These are phyloP conservation scores for Ramalina intermedia DNA, from an alignment of 495 filamentous ascomycete species.

Conservation along the genomic window DNA sequence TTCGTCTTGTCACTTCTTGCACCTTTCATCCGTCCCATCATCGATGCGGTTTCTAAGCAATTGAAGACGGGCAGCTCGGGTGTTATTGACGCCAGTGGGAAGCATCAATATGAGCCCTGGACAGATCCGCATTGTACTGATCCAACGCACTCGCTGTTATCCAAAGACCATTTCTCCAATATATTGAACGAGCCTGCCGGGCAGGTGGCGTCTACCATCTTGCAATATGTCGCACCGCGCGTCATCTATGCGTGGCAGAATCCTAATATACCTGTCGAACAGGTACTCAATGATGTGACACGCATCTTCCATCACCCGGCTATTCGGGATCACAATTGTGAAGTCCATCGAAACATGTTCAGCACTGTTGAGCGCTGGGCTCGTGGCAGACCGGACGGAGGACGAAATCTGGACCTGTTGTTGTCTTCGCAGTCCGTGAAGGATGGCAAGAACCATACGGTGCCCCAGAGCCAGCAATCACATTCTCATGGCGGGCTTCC, in stretches of 20 bases:
- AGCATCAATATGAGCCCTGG: constrained; percentile 86
- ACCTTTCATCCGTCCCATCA: constrained; percentile 80
- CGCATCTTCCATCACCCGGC: constrained; percentile 83
- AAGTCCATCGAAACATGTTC: constrained; percentile 81
- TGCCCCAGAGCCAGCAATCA: constrained; percentile 9
- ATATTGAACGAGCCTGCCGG: constrained; percentile 80
- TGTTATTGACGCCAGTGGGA: constrained; percentile 64
- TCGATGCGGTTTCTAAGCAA: constrained; percentile 66
- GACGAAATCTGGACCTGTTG: constrained; percentile 46
- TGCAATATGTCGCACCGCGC: constrained; percentile 76
- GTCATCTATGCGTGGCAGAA: constrained; percentile 86
- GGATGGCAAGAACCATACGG: constrained; percentile 58
- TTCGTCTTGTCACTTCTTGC: constrained; percentile 83
- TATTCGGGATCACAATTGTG: constrained; percentile 50
- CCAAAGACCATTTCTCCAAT: constrained; percentile 95
- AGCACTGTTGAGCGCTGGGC: constrained; percentile 66
- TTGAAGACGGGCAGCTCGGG: constrained; percentile 71
- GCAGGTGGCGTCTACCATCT: constrained; percentile 58
- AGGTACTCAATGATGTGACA: constrained; percentile 64
- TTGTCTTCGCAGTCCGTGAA: constrained; percentile 71
- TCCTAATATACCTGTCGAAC: constrained; percentile 57
- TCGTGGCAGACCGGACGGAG: constrained; percentile 45
- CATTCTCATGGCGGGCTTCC: constrained; percentile 11
- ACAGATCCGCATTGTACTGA: constrained; percentile 71
- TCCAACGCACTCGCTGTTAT: constrained; percentile 87